These are phyloP conservation scores for Pichia gijzeniarum DNA, from an alignment of 805 yeast species.

Conservation along the genomic window DNA sequence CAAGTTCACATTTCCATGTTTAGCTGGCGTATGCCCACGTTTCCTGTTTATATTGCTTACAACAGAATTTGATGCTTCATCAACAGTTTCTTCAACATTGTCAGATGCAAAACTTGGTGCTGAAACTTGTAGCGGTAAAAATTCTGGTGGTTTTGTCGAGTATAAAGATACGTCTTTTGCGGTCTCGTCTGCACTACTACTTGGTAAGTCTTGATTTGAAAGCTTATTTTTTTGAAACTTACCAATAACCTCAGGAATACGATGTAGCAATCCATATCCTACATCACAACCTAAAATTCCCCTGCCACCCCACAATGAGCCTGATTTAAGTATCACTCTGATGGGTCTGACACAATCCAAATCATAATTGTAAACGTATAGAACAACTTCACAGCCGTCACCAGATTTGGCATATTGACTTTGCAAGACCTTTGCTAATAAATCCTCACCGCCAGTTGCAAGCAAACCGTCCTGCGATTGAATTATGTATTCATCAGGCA, in stretches of 20 bases:
- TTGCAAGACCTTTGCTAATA: constrained; percentile 60
- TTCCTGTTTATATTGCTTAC: constrained; percentile 5
- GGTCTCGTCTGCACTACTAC: neutral
- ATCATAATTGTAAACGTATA: constrained; percentile 83
- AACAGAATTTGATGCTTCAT: constrained; percentile 8
- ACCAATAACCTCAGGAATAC: constrained; percentile 55
- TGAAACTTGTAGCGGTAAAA: constrained; percentile 5
- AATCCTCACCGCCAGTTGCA: constrained; percentile 81
- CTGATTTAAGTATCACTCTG: constrained; percentile 62
- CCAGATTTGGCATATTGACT: constrained; percentile 37
- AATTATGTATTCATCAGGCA: constrained; percentile 83
- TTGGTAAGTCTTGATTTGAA: constrained; percentile 17
- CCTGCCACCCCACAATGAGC: constrained; percentile 72
- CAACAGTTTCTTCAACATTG: constrained; percentile 4
- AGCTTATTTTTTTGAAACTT: constrained; percentile 21
- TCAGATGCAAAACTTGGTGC: constrained; percentile 7
- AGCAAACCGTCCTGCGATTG: constrained; percentile 84
- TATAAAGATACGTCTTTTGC: constrained; percentile 1
- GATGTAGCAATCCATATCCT: constrained; percentile 84
- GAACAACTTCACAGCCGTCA: constrained; percentile 29
- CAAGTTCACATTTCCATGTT: constrained; percentile 23
- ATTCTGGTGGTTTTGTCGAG: constrained; percentile 7
- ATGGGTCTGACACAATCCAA: constrained; percentile 74
- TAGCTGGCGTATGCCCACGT: constrained; percentile 1
- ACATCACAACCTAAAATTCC: constrained; percentile 92